Evolutionary conservation across 2,329 filamentous ascomycete species (phyloP).

Genomic region (Sphaerulina vaccinii): DNA sequence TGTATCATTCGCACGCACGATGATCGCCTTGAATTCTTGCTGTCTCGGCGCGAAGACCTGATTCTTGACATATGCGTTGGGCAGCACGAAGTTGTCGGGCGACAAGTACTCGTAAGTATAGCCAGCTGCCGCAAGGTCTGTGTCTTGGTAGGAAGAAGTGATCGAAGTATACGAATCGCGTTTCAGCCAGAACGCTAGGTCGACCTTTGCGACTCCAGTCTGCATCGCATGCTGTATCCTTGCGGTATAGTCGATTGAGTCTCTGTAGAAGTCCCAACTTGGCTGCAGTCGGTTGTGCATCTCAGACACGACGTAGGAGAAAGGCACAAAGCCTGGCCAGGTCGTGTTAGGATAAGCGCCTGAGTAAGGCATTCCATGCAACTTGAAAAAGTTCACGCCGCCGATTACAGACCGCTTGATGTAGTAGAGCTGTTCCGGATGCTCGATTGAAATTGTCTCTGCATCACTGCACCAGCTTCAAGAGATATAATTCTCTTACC

Average conservation of each 20-base stretch:
- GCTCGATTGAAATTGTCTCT: constrained; percentile 19
- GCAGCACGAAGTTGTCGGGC: constrained; percentile 45
- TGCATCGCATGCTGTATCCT: constrained; percentile 42
- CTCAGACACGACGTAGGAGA: constrained; percentile 44
- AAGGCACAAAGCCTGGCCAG: constrained; percentile 50
- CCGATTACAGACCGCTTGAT: constrained; percentile 43
- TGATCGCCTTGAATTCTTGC: constrained; percentile 46
- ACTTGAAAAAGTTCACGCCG: constrained; percentile 45
- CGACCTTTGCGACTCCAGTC: constrained; percentile 41
- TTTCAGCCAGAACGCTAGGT: constrained; percentile 45
- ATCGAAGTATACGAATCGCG: constrained; percentile 9
- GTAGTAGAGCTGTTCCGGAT: constrained; percentile 37
- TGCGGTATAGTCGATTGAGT: constrained; percentile 40
- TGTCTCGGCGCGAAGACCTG: constrained; percentile 41
- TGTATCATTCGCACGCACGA: constrained; percentile 40
- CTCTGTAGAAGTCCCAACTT: constrained; percentile 42
- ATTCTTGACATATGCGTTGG: constrained; percentile 40
- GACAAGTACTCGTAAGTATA: constrained; percentile 46
- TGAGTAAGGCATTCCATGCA: constrained; percentile 47
- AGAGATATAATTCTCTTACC: constrained; percentile 34
- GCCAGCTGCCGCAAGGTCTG: constrained; percentile 29
- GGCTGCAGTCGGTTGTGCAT: constrained; percentile 44
- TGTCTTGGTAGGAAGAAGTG: constrained; percentile 19
- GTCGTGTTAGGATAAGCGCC: constrained; percentile 48
- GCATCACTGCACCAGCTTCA: constrained; percentile 36